Percentiles rank a stretch among this genome's conserved stretches.
phyloP scores from a whole-genome alignment of 495 filamentous ascomycete genomes.

The Cetradonia linearis region DNA sequence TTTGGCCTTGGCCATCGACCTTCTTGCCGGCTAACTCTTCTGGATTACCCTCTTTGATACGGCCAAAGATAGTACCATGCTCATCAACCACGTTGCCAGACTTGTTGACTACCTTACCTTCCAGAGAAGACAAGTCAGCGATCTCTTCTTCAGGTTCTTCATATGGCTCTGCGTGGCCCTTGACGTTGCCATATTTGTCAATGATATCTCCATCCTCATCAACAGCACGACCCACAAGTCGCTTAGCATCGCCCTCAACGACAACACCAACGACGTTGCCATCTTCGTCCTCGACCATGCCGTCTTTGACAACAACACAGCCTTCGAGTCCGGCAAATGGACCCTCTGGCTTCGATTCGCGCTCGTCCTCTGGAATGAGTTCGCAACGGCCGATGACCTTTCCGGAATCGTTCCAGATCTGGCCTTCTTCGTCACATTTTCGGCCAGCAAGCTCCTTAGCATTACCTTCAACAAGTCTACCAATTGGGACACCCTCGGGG shows the following conservation, averaged over 20 bases:
- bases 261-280: slow-evolving; percentile 63
- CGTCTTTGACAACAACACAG: slow-evolving; percentile 56
- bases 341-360: slow-evolving; percentile 56
- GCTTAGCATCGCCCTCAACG: slow-evolving; percentile 65
- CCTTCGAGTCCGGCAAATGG: slow-evolving; percentile 69
- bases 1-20: slow-evolving; percentile 70
- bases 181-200: slow-evolving; percentile 67
- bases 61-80: slow-evolving; percentile 62
- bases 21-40: slow-evolving; percentile 64
- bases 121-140: slow-evolving; percentile 56
- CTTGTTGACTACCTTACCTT: slow-evolving; percentile 81
- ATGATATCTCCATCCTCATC: slow-evolving; percentile 79
- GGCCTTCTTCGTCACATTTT: slow-evolving; percentile 58
- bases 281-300: slow-evolving; percentile 57
- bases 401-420: slow-evolving; percentile 65
- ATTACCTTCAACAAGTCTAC: slow-evolving; percentile 56
- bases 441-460: slow-evolving; percentile 57
- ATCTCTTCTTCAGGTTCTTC: slow-evolving; percentile 49
- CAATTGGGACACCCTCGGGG: slow-evolving; percentile 59
- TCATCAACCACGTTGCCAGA: slow-evolving; percentile 71
- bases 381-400: slow-evolving; percentile 65
- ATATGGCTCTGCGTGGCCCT: slow-evolving; percentile 65
- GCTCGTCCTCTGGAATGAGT: slow-evolving; percentile 61
- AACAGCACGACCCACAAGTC: slow-evolving; percentile 62
- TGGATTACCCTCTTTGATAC: slow-evolving; percentile 62